These are phyloP conservation scores for Neltuma alba DNA, from an alignment of 306 rosid genomes.

Conservation along the genomic window DNA sequence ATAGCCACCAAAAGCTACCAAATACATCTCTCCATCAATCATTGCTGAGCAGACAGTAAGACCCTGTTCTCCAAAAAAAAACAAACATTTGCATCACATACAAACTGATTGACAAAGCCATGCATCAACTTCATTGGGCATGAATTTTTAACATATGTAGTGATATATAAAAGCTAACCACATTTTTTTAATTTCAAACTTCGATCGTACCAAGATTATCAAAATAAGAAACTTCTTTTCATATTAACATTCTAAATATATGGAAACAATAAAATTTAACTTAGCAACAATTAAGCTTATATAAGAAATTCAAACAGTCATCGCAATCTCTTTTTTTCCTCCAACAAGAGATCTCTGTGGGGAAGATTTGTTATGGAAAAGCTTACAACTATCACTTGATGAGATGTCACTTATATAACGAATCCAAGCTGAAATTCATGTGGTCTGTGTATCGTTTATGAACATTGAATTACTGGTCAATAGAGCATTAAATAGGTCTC, in stretches of 20 bases:
- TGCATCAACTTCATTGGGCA: conserved; percentile 13
- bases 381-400: background rate
- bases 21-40: conserved; percentile 73
- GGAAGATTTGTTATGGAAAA: background rate
- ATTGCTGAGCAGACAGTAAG: conserved; percentile 70
- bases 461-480: background rate
- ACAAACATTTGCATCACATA: conserved; percentile 23
- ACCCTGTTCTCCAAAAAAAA: conserved; percentile 81
- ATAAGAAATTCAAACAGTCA: background rate
- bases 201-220: background rate
- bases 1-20: conserved; percentile 96
- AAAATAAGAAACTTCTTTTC: background rate
- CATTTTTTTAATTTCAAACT: background rate
- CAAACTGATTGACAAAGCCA: conserved; percentile 30
- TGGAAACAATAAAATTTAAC: background rate
- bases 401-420: background rate
- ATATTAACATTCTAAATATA: background rate
- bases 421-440: conserved; percentile 17
- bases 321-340: background rate
- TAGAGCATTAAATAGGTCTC: background rate
- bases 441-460: background rate
- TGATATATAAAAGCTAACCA: conserved; percentile 8
- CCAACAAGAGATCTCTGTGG: background rate
- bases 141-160: conserved; percentile 34
- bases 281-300: background rate